Evolutionary conservation across 73 alveolate genomes (phyloP).

Genomic region (Tetrahymena thermophila): DNA sequence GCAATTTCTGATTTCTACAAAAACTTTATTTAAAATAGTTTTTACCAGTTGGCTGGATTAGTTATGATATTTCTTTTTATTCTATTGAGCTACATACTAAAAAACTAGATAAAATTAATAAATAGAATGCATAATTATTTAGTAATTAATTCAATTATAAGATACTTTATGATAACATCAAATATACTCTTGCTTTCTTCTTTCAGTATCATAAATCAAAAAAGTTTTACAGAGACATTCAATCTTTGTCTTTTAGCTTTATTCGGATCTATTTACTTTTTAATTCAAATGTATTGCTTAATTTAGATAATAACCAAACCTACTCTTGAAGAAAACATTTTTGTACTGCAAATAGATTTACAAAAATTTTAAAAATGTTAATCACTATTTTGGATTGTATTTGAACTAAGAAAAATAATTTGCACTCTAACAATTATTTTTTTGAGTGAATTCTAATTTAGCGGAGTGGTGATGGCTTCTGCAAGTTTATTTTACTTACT

Average conservation of each 20-base stretch:
- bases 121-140: background rate
- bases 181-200: background rate
- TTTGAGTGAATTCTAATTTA: too few species aligned
- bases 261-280: too few species aligned
- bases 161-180: background rate
- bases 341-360: background rate
- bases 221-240: too few species aligned
- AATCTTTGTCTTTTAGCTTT: too few species aligned
- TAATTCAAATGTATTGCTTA: background rate
- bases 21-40: too few species aligned
- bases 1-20: background rate
- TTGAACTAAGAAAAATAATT: background rate
- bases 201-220: background rate
- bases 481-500: background rate
- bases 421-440: too few species aligned
- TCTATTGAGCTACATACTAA: too few species aligned
- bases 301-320: too few species aligned
- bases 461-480: background rate
- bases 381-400: background rate
- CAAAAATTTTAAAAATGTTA: too few species aligned
- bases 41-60: background rate
- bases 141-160: too few species aligned
- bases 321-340: too few species aligned
- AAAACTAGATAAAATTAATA: too few species aligned
- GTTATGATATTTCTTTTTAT: background rate